These are phyloP conservation scores for Nemophila menziesii DNA, from an alignment of 257 asterid genomes.

Conservation along the genomic window DNA sequence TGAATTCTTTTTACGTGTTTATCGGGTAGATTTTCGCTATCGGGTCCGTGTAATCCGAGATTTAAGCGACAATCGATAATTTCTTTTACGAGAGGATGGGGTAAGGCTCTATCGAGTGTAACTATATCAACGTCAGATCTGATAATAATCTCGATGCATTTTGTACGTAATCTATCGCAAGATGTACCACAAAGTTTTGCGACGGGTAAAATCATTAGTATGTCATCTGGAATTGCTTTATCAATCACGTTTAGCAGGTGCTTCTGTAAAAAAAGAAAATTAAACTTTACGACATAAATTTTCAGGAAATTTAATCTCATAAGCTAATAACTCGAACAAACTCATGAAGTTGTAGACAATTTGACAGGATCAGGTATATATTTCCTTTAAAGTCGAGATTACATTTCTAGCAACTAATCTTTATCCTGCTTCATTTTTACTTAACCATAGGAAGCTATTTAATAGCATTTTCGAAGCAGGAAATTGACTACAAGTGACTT, in stretches of 20 bases:
- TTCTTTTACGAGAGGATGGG: conserved; percentile 49
- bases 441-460: neutral
- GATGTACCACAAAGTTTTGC: conserved; percentile 47
- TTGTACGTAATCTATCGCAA: conserved; percentile 47
- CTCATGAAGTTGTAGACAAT: no score
- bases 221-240: conserved; percentile 71
- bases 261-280: conserved; percentile 42
- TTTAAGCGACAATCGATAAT: conserved; percentile 42
- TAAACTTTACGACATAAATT: conserved; percentile 4
- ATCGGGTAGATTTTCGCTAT: conserved; percentile 39
- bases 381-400: neutral
- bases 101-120: conserved; percentile 72
- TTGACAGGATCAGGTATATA: neutral
- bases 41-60: conserved; percentile 44
- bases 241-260: conserved; percentile 54
- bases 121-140: conserved; percentile 70
- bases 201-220: conserved; percentile 55
- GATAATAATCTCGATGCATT: conserved; percentile 57
- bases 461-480: no score
- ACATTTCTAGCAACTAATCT: neutral
- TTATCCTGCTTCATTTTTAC: neutral
- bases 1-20: conserved; percentile 83
- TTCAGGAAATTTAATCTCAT: neutral
- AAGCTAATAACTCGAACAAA: neutral
- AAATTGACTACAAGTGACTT: no score